phyloP scores from a whole-genome alignment of 2,329 filamentous ascomycete species.

The Alternaria consortialis region DNA sequence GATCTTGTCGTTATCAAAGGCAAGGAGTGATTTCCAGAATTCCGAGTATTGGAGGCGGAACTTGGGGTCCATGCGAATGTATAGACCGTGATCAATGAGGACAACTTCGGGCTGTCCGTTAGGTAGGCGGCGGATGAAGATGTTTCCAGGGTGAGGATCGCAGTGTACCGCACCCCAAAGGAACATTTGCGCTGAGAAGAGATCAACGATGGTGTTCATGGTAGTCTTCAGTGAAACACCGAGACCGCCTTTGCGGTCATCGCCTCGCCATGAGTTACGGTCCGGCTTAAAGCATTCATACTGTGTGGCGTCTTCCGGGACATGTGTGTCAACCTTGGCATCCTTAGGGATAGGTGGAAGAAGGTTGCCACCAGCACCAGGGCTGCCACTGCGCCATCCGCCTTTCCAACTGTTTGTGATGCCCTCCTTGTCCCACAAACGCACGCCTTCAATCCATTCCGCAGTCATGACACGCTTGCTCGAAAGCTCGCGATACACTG shows the following conservation, averaged over 20 bases:
- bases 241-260: slow-evolving; percentile 77
- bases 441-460: slow-evolving; percentile 96
- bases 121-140: slow-evolving; percentile 88
- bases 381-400: slow-evolving; percentile 77
- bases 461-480: slow-evolving; percentile 88
- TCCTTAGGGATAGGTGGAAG: slow-evolving; percentile 59
- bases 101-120: slow-evolving; percentile 88
- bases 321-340: slow-evolving; percentile 42
- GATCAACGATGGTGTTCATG: slow-evolving; percentile 95
- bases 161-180: slow-evolving; percentile 96
- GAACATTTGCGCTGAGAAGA: slow-evolving; percentile 98
- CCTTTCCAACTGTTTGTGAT: slow-evolving; percentile 82
- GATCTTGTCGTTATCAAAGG: slow-evolving; percentile 88
- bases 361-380: slow-evolving; percentile 74
- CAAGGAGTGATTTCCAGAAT: slow-evolving; percentile 94
- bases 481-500: slow-evolving; percentile 82
- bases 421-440: slow-evolving; percentile 89
- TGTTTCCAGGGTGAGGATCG: slow-evolving; percentile 96
- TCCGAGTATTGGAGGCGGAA: slow-evolving; percentile 87
- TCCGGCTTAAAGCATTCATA: slow-evolving; percentile 78
- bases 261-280: slow-evolving; percentile 79
- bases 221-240: slow-evolving; percentile 84
- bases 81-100: slow-evolving; percentile 95
- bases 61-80: slow-evolving; percentile 84
- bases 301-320: slow-evolving; percentile 47